Base-by-base conservation (phyloP, 768 basidiomycete genomes). In the Pleurotus tuber-regium region DNA sequence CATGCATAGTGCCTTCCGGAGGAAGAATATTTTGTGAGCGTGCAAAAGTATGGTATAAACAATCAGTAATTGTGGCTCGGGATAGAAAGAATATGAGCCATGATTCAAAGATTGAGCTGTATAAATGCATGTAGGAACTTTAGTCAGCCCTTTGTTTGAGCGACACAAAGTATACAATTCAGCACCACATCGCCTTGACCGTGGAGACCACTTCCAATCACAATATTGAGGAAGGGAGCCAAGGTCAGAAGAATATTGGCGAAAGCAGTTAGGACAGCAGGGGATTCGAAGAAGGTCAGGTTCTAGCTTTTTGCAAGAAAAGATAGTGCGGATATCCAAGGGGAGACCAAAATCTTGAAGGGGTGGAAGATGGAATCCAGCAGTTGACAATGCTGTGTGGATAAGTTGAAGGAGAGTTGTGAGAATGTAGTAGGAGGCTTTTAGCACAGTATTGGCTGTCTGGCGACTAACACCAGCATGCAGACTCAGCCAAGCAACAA, bases 21-120 rank as follows among this genome's bases (percentile, higher is more conserved):
- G 29, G 23, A 31, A 50, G 57, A 14, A 48, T 26, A 24, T 55
- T 52, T 7, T 18, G 29, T 14, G 47, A 29, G 4, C 53, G 14
- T 5, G 26, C 33, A 48, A 57, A 63, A 6, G 60, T 47, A 16
- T 62, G 33, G 2, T 55, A 16, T 26, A 66, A 33, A 31, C 26
- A 41, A 3, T 54, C 51, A 41, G 60, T 62, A 43, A 68, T 62
- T 9, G 35, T 25, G 31, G 48, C 47, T 8, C 59, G 52, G 2
- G 60, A 60, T 5, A 67, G 54, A 48, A 70, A 63, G 44, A 59
- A 65, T 19, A 57, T 7, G 14, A 70, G 59, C 64, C 66, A 68
- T 1, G 61, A 58, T 10, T 60, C 54, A 43, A 68, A 63, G 53
- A 53, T 33, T 67, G 66, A 2, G 58, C 60, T 26, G 49, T 54